These are phyloP conservation scores for Pestalotiopsis sp. DNA, from an alignment of 2,329 filamentous ascomycete genomes.

Conservation along the genomic window DNA sequence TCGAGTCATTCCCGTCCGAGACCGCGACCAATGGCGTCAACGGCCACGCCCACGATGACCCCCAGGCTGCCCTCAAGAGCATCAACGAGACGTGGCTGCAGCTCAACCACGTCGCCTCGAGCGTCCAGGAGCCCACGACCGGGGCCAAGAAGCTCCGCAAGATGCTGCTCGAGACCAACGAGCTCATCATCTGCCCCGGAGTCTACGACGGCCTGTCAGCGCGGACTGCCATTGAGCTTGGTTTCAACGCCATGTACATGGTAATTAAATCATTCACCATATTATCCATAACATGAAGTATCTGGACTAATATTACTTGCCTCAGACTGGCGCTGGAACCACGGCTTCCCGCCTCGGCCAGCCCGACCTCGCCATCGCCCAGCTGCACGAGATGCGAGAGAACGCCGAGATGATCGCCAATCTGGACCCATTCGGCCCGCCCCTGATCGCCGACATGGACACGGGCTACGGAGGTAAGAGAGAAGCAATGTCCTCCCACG, in stretches of 20 bases:
- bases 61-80: background rate
- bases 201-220: constrained; percentile 54
- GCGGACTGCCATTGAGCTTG: constrained; percentile 46
- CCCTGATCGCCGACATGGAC: constrained; percentile 55
- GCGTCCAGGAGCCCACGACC: constrained; percentile 24
- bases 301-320: constrained; percentile 10
- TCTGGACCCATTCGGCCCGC: constrained; percentile 44
- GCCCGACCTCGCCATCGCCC: constrained; percentile 51
- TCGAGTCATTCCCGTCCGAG: background rate
- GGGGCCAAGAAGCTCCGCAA: constrained; percentile 33
- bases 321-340: constrained; percentile 52
- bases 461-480: constrained; percentile 53
- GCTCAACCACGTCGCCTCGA: constrained; percentile 23
- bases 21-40: background rate
- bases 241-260: constrained; percentile 54
- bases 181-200: constrained; percentile 45
- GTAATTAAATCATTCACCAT: constrained; percentile 28
- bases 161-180: constrained; percentile 30
- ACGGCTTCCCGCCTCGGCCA: constrained; percentile 48
- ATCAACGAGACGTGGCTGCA: constrained; percentile 11
- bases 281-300: background rate
- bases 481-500: background rate
- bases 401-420: constrained; percentile 56
- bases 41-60: background rate
- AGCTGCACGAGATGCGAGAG: constrained; percentile 52